These are phyloP conservation scores for Rhizopus arrhizus DNA, from an alignment of 371 early-diverging fungal genomes.

Conservation along the genomic window DNA sequence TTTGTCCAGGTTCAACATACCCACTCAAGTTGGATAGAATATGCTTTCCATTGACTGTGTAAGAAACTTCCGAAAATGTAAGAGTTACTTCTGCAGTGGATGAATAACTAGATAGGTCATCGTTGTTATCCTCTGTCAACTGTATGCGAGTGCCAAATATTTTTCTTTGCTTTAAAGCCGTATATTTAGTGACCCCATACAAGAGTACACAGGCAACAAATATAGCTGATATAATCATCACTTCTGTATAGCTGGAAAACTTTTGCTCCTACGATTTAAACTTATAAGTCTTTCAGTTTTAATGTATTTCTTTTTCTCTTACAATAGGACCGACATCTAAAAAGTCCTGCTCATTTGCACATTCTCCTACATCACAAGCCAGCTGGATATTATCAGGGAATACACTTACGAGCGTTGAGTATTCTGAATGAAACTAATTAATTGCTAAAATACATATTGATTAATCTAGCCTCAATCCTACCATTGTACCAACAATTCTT, in stretches of 20 bases:
- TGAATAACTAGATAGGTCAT: conserved; percentile 12
- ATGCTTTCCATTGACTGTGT: conserved; percentile 63
- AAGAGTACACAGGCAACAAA: conserved; percentile 32
- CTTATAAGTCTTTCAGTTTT: not conserved
- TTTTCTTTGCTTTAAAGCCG: conserved; percentile 39
- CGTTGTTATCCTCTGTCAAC: conserved; percentile 28
- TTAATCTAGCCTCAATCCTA: not conserved
- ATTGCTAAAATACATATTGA: not conserved
- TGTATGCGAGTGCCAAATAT: conserved; percentile 43
- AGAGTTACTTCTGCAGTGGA: conserved; percentile 24
- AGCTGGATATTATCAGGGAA: conserved; percentile 63
- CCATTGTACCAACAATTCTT: conserved; percentile 65
- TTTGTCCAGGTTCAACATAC: conserved; percentile 68
- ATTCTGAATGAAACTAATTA: conserved; percentile 33
- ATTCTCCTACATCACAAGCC: conserved; percentile 63
- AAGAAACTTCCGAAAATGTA: conserved; percentile 54
- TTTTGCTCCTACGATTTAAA: conserved; percentile 24
- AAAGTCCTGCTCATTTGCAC: conserved; percentile 55
- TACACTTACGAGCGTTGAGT: conserved; percentile 52
- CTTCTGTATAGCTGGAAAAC: conserved; percentile 46
- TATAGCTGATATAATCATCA: conserved; percentile 38
- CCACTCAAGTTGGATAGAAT: conserved; percentile 64
- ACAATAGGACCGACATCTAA: conserved; percentile 44
- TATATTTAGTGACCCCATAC: conserved; percentile 30
- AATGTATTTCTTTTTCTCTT: conserved; percentile 7